Conservation (phyloP, 495 filamentous ascomycete species). For the Xylaria venustula region DNA sequence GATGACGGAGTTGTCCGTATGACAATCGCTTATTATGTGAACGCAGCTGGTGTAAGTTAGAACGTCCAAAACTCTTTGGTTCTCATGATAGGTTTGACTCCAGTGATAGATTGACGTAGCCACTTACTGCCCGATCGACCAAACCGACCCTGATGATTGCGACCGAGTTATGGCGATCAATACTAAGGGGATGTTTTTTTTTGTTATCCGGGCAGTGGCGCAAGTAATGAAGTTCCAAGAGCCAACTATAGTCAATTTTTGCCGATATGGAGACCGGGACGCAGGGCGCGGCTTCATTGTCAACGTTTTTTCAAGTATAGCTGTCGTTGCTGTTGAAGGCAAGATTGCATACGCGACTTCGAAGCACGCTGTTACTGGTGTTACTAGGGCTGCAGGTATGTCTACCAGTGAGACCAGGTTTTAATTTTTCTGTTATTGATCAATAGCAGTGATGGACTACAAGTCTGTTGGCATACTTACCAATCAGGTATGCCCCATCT, state of each 20-base stretch:
- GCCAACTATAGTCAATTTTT: conserved; percentile 20
- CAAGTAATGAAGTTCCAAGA: conserved; percentile 37
- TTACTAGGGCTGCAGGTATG: conserved; percentile 22
- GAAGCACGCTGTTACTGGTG: conserved; percentile 26
- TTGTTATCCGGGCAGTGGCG: conserved; percentile 32
- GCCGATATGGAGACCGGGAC: conserved; percentile 18
- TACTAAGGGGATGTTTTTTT: conserved; percentile 29
- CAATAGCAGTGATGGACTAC: conserved; percentile 15
- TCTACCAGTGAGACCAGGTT: background rate
- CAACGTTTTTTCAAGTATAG: conserved; percentile 21
- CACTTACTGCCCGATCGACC: conserved; percentile 14
- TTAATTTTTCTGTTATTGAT: background rate
- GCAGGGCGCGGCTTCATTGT: conserved; percentile 28
- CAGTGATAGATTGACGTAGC: conserved; percentile 25
- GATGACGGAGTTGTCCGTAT: too few species aligned
- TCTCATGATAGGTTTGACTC: too few species aligned
- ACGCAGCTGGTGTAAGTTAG: too few species aligned
- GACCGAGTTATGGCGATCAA: conserved; percentile 33
- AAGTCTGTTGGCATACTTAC: conserved; percentile 15
- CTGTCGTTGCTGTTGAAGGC: conserved; percentile 11
- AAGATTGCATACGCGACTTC: conserved; percentile 22
- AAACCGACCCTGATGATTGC: conserved; percentile 27
- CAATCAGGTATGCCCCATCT: conserved; percentile 27
- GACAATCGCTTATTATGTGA: too few species aligned
- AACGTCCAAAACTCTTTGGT: too few species aligned